A percentile compares a stretch with the other conserved stretches of the same genome.
These are phyloP conservation scores for Dionaea muscipula DNA, from an alignment of 179 eudicot genomes.

Conservation along the genomic window DNA sequence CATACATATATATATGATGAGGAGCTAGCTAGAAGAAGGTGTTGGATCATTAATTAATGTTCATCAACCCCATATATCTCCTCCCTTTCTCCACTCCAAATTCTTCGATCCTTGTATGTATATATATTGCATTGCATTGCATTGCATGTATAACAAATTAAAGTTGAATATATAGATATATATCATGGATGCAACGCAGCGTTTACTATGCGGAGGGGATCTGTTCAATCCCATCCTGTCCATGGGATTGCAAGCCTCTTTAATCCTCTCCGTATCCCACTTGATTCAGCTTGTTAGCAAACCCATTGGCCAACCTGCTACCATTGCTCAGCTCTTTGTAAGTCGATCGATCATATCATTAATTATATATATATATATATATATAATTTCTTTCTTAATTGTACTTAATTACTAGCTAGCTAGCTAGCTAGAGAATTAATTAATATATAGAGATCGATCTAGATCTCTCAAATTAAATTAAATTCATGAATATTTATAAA, in stretches of 20 bases:
- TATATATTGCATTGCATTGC: neutral
- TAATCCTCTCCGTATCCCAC: conserved; percentile 52
- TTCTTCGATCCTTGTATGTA: too few species aligned
- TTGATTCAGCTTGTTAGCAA: conserved; percentile 47
- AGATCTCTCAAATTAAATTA: too few species aligned
- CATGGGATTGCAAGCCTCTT: conserved; percentile 50
- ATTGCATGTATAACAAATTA: neutral
- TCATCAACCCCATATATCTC: too few species aligned
- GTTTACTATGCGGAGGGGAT: conserved; percentile 32
- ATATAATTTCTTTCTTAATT: too few species aligned
- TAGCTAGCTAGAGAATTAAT: too few species aligned
- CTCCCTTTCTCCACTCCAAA: too few species aligned
- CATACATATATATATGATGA: too few species aligned
- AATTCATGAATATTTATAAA: too few species aligned
- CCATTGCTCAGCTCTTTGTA: conserved; percentile 62
- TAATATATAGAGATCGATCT: too few species aligned
- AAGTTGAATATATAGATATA: neutral
- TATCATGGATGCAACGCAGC: conserved; percentile 26
- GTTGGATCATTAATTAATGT: too few species aligned
- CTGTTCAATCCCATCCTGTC: conserved; percentile 55
- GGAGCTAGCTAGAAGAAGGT: too few species aligned
- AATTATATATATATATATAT: neutral
- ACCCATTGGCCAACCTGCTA: conserved; percentile 52
- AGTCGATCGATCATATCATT: conserved; percentile 15
- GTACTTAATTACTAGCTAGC: too few species aligned